Evolutionary conservation across 2,329 filamentous ascomycete species (phyloP).

Genomic region (Paecilomyces formosus): DNA sequence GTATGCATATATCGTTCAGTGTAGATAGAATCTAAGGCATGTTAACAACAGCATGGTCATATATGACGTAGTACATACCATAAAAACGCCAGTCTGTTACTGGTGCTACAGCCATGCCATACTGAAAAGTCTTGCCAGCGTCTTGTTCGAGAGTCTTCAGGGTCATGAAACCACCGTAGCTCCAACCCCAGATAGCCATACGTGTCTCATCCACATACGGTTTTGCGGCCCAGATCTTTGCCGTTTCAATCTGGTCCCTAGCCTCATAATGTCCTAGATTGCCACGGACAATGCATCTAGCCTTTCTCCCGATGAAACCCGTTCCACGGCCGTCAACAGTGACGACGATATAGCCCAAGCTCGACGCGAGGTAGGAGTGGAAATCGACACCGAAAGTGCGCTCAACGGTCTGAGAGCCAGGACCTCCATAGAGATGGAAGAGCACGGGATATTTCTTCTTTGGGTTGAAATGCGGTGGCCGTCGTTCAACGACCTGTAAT

Average conservation of each 20-base stretch:
- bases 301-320: slow-evolving; percentile 77
- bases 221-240: slow-evolving; percentile 73
- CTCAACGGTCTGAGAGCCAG: slow-evolving; percentile 80
- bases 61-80: slow-evolving; percentile 32
- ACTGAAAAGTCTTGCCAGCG: slow-evolving; percentile 81
- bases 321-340: slow-evolving; percentile 93
- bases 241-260: slow-evolving; percentile 83
- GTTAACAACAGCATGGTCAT: background rate
- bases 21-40: slow-evolving; percentile 25
- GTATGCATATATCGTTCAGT: slow-evolving; percentile 82
- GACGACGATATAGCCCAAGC: slow-evolving; percentile 84
- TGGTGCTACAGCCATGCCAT: slow-evolving; percentile 96
- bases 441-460: slow-evolving; percentile 86
- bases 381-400: slow-evolving; percentile 81
- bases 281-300: slow-evolving; percentile 73
- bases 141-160: slow-evolving; percentile 92
- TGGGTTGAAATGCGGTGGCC: slow-evolving; percentile 78
- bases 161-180: slow-evolving; percentile 90
- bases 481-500: slow-evolving; percentile 70
- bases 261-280: slow-evolving; percentile 82
- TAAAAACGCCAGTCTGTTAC: slow-evolving; percentile 99
- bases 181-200: slow-evolving; percentile 98
- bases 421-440: slow-evolving; percentile 91
- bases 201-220: slow-evolving; percentile 73
- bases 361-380: slow-evolving; percentile 78